Conservation (phyloP, 257 asterid species). For the Scutellaria minor region DNA sequence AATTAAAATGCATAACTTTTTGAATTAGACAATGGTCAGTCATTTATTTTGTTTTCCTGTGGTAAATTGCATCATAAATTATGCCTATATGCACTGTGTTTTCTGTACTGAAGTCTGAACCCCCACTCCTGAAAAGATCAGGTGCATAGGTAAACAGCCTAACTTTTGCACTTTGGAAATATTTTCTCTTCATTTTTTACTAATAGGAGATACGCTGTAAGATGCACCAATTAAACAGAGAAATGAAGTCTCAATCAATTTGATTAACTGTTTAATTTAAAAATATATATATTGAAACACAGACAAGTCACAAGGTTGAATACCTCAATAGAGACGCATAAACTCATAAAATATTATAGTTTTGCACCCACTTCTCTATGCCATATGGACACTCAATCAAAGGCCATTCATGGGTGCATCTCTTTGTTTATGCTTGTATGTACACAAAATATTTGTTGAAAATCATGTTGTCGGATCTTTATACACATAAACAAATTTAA, state of each 20-base stretch:
- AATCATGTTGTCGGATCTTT: background rate
- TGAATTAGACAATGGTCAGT: background rate
- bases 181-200: background rate
- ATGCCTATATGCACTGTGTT: background rate
- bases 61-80: background rate
- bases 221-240: slow-evolving; percentile 7
- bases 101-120: too few species aligned
- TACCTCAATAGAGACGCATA: background rate
- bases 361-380: background rate
- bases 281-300: too few species aligned
- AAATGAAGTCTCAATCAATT: background rate
- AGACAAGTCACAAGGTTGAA: background rate
- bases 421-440: background rate
- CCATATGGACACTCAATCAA: background rate
- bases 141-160: too few species aligned
- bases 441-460: background rate
- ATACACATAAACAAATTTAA: slow-evolving; percentile 17
- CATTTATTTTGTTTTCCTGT: background rate
- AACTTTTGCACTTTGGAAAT: too few species aligned
- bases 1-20: background rate
- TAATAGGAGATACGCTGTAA: background rate
- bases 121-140: too few species aligned
- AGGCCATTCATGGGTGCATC: background rate
- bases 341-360: background rate
- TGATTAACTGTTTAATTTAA: background rate